These are phyloP conservation scores for Smittium mucronatum DNA, from an alignment of 371 early-diverging fungal genomes.

Conservation along the genomic window DNA sequence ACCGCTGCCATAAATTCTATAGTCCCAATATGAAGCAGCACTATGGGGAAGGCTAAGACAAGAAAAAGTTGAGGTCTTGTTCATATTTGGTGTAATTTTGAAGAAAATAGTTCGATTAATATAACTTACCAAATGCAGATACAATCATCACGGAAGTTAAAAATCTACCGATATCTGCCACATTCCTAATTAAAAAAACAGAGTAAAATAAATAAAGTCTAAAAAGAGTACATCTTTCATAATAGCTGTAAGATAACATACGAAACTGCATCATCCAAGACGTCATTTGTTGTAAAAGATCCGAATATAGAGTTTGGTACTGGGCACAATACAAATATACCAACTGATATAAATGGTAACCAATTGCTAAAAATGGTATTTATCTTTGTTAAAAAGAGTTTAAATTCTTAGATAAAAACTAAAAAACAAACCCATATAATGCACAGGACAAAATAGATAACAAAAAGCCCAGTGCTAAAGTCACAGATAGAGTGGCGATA, in stretches of 20 bases:
- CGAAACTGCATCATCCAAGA: constrained; percentile 63
- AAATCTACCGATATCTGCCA: constrained; percentile 81
- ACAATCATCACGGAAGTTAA: constrained; percentile 81
- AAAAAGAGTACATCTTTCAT: background rate
- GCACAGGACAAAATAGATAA: constrained; percentile 87
- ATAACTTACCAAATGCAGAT: constrained; percentile 67
- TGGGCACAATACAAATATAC: constrained; percentile 76
- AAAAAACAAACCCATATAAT: constrained; percentile 39
- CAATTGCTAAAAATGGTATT: constrained; percentile 51
- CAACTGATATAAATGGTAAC: constrained; percentile 82
- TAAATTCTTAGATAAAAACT: background rate
- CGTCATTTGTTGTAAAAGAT: constrained; percentile 53
- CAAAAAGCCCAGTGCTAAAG: constrained; percentile 76
- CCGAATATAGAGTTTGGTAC: constrained; percentile 77
- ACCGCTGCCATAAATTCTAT: constrained; percentile 52
- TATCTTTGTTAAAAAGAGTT: background rate
- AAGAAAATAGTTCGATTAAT: constrained; percentile 42
- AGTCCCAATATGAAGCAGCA: constrained; percentile 40
- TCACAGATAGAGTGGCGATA: constrained; percentile 72
- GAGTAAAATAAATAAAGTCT: background rate
- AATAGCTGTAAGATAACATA: constrained; percentile 14
- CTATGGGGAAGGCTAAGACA: constrained; percentile 23
- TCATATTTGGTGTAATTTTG: constrained; percentile 57
- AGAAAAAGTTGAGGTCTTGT: constrained; percentile 31
- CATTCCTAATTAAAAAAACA: constrained; percentile 9